Base-by-base conservation (phyloP, 1,139 yeast genomes). In the Yamadazyma trypodendri region DNA sequence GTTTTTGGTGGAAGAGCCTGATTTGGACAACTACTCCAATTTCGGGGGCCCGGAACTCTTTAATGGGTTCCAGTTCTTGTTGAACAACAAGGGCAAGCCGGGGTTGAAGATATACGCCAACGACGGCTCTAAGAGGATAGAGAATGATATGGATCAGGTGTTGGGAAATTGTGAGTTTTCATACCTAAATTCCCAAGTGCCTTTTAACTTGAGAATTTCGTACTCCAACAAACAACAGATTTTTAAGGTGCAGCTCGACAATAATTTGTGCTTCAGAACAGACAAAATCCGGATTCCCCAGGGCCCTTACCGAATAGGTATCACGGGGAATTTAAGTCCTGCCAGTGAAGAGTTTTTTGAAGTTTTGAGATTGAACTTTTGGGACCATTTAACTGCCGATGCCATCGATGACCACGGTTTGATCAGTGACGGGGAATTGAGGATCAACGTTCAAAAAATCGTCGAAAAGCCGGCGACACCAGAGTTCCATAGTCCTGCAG, bases 221-320 rank as follows among this genome's bases (percentile, higher is more conserved):
- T 83, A 81, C 50, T 72, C 79, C 24, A 57, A 60, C n/a, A 28
- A 44, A 1, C 44, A 46, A 21, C 63, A 65, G 23, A 58, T 72
- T 50, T 68, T 84, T 43, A 81, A 81, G 48, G 71, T 84, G 13
- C 88, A 84, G 48, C 60, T 82, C 32, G 88, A 84, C 55, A 84
- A 84, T 54, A 78, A 75, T 48, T 65, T 84, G 39, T 80, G 89
- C 54, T 78, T 84, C 60, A 80, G 79, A 54, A 81, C 89, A 0
- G 73, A 76, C 43, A 58, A 73, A 38, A 63, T 84, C 29, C 51
- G 56, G 18, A 52, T 79, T 16, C 73, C 72, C 15, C 20, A 43
- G 1, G 54, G 58, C 5, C 59, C 68, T 28, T 68, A 66, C 42
- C 65, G 59, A 38, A 49, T 83, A 37, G 88, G 88, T 40, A 59